Base-by-base conservation (phyloP, 768 basidiomycete genomes). In the Leccinum incarnatum region DNA sequence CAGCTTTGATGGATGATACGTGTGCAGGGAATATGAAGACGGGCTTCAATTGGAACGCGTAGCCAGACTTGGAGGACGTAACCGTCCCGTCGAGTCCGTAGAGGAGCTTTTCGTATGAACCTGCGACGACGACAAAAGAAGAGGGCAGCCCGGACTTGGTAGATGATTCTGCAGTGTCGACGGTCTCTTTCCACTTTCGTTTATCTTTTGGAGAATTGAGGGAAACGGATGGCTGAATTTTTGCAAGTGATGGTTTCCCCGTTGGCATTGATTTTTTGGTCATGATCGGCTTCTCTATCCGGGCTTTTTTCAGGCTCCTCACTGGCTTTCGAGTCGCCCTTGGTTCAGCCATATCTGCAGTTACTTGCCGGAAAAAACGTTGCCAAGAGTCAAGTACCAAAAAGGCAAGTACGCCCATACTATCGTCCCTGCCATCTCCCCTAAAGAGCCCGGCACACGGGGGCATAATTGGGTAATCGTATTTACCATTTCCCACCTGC, bases 1-100 rank as follows among this genome's bases (percentile, higher is more conserved):
- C 89, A 11, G 93, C 84, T 69, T 95, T 95, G 59, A 99, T 88
- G 66, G 86, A 94, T 2, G 92, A 93, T 47, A 96, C 85, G 70
- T 99, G 97, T 0, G 97, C 97, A 29, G 97, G 95, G 75, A 99
- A 99, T 62, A 94, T 92, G 75, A 99, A 99, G 47, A 91, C 81
- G 0, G 97, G 94, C 55, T 85, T 84, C 29, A 96, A 68, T 21
- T 71, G 61, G 54, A 79, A 77, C 52, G 69, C 66, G 61, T 74
- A 72, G 25, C 69, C 67, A 51, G 70, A 53, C 45, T 65, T 65
- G 4, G 71, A 57, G 56, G 64, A 49, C 17, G 75, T 73, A 48
- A 83, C 75, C 0, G 83, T 77, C 36, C 89, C 93, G 58, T 93
- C 82, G 17, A 97, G 78, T 12, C 95, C 95, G 65, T 97, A 98